These are phyloP conservation scores for Eucalyptus curtisii DNA, from an alignment of 345 rosid species.

Conservation along the genomic window DNA sequence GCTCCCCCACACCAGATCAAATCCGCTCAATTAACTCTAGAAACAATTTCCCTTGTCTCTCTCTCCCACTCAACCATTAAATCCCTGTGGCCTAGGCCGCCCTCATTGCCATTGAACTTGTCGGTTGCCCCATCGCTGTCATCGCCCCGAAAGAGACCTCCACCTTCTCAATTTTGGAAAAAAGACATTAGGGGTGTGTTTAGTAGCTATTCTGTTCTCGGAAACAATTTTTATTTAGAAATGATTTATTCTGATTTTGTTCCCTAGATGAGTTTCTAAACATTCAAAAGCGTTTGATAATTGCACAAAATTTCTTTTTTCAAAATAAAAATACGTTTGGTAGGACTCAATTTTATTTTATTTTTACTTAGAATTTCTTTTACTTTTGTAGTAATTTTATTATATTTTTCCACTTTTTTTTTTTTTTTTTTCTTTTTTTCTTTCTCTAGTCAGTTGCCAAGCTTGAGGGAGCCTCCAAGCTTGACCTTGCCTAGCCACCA, in stretches of 20 bases:
- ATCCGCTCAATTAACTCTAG: neutral
- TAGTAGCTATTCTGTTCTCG: fast-evolving
- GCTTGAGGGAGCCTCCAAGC: no score
- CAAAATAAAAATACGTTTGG: fast-evolving
- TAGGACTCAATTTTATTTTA: no score
- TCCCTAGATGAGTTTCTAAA: fast-evolving
- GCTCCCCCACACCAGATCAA: neutral
- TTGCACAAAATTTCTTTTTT: fast-evolving
- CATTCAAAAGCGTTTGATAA: no score
- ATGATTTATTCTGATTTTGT: no score
- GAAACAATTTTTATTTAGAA: no score
- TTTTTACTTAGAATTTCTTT: no score
- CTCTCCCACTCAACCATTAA: neutral
- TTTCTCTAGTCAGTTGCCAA: no score
- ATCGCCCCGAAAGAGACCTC: neutral
- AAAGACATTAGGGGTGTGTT: fast-evolving
- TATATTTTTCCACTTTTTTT: no score
- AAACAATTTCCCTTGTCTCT: neutral
- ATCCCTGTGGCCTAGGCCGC: neutral
- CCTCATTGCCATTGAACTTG: neutral
- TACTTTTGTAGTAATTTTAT: no score
- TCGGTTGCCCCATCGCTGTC: neutral
- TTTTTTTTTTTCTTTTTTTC: fast-evolving
- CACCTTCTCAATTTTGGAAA: neutral
- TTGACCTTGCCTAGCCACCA: no score